Base-by-base conservation (phyloP, 108 stramenopile genomes). In the Fragilariopsis cylindrus region DNA sequence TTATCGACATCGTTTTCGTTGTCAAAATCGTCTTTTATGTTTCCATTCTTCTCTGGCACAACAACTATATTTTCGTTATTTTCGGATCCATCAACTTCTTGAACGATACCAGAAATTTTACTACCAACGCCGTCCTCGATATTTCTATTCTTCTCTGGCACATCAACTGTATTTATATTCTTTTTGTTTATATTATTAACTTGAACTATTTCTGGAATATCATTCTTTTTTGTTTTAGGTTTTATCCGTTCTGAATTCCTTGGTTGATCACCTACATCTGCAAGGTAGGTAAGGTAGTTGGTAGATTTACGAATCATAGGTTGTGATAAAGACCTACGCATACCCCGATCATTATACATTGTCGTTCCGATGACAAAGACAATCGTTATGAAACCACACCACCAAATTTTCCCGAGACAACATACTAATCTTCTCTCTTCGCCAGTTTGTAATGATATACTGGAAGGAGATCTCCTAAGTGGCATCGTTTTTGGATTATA, bases 401-500 rank as follows among this genome's bases (percentile, higher is more conserved):
- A 50, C 18, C 15, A 65, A 68, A 68, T 30, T 30, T 30, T 30
- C 30, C 30, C 30, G 30, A 30, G 30, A 30, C 30, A 30, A 30
- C 30, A 30, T 30, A 30, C 1, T 21, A 21, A 50, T 16, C 21
- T 68, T 68, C 21, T 45, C 48, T 7, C 30, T 49, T 16, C 6
- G 48, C n/a, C 12, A 40, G 7, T 68, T 16, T 19, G 16, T 50
- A n/a, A 6, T 7, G 30, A 4, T 9, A 12, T 50, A 4, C 48
- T 12, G 30, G 48, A 50, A 5, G 49, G 48, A 0, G 4, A 16
- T 47, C 50, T 16, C 3, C 48, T 30, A 49, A 68, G 49, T 3
- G 66, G 66, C 66, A 48, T 68, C 8, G 66, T 18, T 16, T 49
- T 16, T 39, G 76, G 47, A 65, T 79, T 12, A 48, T 73, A 46